Percentiles rank a stretch among this genome's conserved stretches.
Evolutionary conservation across 2,329 filamentous ascomycete genomes (phyloP).

Genomic region (Sclerotinia nivalis): DNA sequence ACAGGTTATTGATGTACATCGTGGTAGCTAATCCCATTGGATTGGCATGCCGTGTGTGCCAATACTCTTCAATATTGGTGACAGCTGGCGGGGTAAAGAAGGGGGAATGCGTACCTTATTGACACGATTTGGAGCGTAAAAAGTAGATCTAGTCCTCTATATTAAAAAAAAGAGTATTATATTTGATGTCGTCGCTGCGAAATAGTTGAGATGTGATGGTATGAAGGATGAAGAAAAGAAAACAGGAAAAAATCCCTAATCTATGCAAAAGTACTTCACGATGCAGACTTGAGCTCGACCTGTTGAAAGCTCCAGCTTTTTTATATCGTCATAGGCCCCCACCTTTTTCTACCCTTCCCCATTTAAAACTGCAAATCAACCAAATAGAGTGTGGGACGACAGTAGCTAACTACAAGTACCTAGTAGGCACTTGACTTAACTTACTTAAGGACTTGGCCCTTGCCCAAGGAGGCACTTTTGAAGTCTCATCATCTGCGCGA

Average conservation of each 20-base stretch:
- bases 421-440: no score
- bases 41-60: neutral
- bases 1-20: neutral
- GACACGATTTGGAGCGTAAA: neutral
- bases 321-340: slow-evolving; percentile 21
- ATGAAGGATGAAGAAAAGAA: neutral
- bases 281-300: slow-evolving; percentile 10
- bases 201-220: neutral
- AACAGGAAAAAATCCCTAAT: neutral
- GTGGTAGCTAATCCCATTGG: neutral
- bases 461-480: neutral
- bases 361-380: neutral
- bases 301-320: slow-evolving; percentile 22
- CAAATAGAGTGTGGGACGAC: neutral
- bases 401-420: neutral
- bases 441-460: neutral
- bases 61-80: neutral
- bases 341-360: neutral
- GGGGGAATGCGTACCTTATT: slow-evolving; percentile 12
- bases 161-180: neutral
- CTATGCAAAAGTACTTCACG: slow-evolving; percentile 7
- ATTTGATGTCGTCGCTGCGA: neutral
- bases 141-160: neutral
- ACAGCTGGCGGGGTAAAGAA: slow-evolving; percentile 23
- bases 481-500: neutral